Conservation (phyloP, 2,329 filamentous ascomycete genomes). For the Acephala macrosclerotiorum region DNA sequence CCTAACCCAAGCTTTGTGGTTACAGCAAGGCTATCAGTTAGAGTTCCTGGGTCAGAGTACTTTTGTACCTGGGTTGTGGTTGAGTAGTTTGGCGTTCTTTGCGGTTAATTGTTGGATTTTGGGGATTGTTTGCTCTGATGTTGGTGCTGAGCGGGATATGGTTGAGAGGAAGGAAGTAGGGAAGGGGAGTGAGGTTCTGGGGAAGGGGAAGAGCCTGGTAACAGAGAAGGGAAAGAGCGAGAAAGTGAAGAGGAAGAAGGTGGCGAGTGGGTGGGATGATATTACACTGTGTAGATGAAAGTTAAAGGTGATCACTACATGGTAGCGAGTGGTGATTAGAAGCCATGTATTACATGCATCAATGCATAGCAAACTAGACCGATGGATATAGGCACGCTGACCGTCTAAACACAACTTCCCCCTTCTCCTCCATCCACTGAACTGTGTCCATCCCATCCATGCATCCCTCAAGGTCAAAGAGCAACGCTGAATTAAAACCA, state of each 20-base stretch:
- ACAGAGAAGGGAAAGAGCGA: neutral
- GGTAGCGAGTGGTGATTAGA: neutral
- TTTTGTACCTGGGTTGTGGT: conserved; percentile 86
- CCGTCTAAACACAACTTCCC: neutral
- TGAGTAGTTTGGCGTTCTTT: conserved; percentile 81
- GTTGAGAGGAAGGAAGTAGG: neutral
- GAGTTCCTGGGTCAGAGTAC: conserved; percentile 84
- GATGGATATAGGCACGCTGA: neutral
- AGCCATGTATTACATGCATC: neutral
- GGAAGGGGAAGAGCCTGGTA: neutral
- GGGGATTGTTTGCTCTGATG: conserved; percentile 78
- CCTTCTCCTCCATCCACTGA: neutral
- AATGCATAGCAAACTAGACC: conserved; percentile 1
- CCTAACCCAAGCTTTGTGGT: conserved; percentile 75
- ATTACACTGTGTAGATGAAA: neutral
- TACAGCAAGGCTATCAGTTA: conserved; percentile 76
- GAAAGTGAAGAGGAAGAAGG: neutral
- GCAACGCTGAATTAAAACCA: neutral
- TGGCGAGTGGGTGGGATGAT: neutral
- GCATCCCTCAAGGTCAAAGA: neutral
- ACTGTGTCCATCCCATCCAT: neutral
- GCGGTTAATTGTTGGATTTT: conserved; percentile 87
- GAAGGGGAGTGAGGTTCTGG: no score
- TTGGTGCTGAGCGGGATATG: conserved; percentile 30
- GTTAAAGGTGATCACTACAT: no score